Conservation (phyloP, 805 yeast genomes). For the Kluyveromyces siamensis region DNA sequence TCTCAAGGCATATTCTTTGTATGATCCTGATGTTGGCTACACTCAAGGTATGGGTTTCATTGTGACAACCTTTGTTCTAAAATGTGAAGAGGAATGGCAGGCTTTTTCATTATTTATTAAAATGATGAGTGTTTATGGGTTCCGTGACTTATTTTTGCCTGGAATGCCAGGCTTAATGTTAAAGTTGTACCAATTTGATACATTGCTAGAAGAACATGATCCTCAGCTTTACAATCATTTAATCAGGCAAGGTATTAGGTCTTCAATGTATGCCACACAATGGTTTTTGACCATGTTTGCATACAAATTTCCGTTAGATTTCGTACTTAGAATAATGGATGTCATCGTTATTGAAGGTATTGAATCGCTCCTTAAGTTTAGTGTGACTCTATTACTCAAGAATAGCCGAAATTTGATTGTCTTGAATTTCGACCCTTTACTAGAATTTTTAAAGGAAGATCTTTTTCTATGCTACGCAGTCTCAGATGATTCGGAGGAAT, state of each 20-base stretch:
- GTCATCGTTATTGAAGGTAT: slow-evolving; percentile 84
- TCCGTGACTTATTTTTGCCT: slow-evolving; percentile 69
- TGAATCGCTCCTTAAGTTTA: slow-evolving; percentile 78
- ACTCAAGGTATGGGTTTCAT: slow-evolving; percentile 98
- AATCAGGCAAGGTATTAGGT: slow-evolving; percentile 74
- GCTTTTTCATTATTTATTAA: slow-evolving; percentile 74
- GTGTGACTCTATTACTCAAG: slow-evolving; percentile 66
- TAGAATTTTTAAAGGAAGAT: slow-evolving; percentile 70
- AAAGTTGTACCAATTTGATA: slow-evolving; percentile 80
- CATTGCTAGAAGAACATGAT: slow-evolving; percentile 65
- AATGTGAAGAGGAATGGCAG: slow-evolving; percentile 61
- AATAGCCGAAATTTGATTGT: slow-evolving; percentile 51
- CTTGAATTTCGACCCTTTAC: slow-evolving; percentile 65
- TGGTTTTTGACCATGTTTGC: slow-evolving; percentile 96
- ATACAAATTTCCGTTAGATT: slow-evolving; percentile 83
- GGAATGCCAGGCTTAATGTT: slow-evolving; percentile 92
- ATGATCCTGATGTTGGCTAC: slow-evolving; percentile 91
- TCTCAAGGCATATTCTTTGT: slow-evolving; percentile 73
- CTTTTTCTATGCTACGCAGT: slow-evolving; percentile 57
- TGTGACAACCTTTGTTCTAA: slow-evolving; percentile 73
- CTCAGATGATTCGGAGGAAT: slow-evolving; percentile 27
- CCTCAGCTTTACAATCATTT: slow-evolving; percentile 73
- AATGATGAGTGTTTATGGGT: slow-evolving; percentile 77
- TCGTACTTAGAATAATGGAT: slow-evolving; percentile 83
- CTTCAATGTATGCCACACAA: slow-evolving; percentile 95